These are phyloP conservation scores for Colletotrichum destructivum DNA, from an alignment of 2,329 filamentous ascomycete species.

Conservation along the genomic window DNA sequence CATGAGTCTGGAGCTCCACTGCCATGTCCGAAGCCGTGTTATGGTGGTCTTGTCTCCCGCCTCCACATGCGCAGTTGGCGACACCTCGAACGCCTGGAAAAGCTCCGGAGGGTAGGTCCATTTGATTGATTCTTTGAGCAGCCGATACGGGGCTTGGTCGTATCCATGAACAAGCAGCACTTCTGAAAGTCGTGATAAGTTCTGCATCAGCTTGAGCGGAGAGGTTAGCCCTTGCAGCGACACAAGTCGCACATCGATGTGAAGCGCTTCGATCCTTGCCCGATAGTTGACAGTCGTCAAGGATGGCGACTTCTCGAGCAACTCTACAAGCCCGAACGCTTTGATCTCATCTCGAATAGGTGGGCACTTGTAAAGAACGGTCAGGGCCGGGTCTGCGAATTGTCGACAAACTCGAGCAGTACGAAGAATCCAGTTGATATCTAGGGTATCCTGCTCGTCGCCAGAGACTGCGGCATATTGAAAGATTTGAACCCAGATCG, in stretches of 20 bases:
- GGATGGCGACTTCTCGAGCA: slow-evolving; percentile 69
- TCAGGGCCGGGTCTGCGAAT: slow-evolving; percentile 81
- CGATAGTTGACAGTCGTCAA: slow-evolving; percentile 74
- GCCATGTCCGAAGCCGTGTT: slow-evolving; percentile 68
- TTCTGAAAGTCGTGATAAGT: slow-evolving; percentile 76
- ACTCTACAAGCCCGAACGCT: slow-evolving; percentile 60
- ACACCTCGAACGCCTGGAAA: slow-evolving; percentile 70
- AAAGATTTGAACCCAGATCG: slow-evolving; percentile 80
- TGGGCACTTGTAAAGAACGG: slow-evolving; percentile 79
- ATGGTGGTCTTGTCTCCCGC: slow-evolving; percentile 50
- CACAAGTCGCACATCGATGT: slow-evolving; percentile 79
- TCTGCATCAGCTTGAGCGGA: slow-evolving; percentile 69
- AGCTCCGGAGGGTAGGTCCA: slow-evolving; percentile 80
- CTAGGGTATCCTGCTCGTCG: slow-evolving; percentile 48
- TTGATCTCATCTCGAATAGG: slow-evolving; percentile 68
- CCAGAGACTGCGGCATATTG: slow-evolving; percentile 70
- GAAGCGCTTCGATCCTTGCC: slow-evolving; percentile 78
- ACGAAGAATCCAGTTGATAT: slow-evolving; percentile 76
- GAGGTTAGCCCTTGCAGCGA: slow-evolving; percentile 65
- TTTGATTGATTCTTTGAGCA: slow-evolving; percentile 68
- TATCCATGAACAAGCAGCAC: slow-evolving; percentile 80
- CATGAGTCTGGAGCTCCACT: slow-evolving; percentile 72
- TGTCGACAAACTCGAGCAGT: slow-evolving; percentile 73
- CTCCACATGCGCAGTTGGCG: slow-evolving; percentile 62
- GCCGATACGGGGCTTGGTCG: slow-evolving; percentile 78